phyloP scores from a whole-genome alignment of 169 alveolate genomes.

The Plasmodium malariae region DNA sequence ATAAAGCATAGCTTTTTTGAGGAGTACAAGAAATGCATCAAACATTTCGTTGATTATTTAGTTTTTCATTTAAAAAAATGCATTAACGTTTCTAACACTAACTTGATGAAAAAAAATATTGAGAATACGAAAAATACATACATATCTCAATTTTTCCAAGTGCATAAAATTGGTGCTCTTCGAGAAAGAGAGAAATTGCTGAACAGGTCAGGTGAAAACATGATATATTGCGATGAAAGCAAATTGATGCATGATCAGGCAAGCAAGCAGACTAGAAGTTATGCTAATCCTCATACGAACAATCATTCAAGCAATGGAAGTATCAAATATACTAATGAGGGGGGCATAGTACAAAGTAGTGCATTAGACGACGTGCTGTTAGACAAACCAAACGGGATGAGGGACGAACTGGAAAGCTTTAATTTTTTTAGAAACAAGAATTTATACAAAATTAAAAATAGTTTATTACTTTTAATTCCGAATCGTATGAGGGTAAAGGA shows the following conservation, averaged over 20 bases:
- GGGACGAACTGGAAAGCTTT: not conserved
- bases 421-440: not conserved
- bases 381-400: not conserved
- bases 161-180: conserved; percentile 38
- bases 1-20: conserved; percentile 33
- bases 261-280: not conserved
- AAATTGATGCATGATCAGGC: not conserved
- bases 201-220: conserved; percentile 3
- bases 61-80: conserved; percentile 67
- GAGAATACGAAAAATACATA: conserved; percentile 58
- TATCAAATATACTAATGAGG: not conserved
- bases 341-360: not conserved
- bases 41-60: conserved; percentile 57
- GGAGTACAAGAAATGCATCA: conserved; percentile 67
- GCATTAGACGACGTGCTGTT: not conserved
- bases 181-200: conserved; percentile 46
- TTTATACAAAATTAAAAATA: not conserved
- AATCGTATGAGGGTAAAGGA: too few species aligned
- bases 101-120: conserved; percentile 57
- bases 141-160: conserved; percentile 71
- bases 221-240: conserved; percentile 2
- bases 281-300: not conserved
- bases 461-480: too few species aligned
- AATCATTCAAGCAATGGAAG: not conserved
- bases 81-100: conserved; percentile 51